phyloP scores from a whole-genome alignment of 169 alveolate species.

The Amoebophrya sp. region DNA sequence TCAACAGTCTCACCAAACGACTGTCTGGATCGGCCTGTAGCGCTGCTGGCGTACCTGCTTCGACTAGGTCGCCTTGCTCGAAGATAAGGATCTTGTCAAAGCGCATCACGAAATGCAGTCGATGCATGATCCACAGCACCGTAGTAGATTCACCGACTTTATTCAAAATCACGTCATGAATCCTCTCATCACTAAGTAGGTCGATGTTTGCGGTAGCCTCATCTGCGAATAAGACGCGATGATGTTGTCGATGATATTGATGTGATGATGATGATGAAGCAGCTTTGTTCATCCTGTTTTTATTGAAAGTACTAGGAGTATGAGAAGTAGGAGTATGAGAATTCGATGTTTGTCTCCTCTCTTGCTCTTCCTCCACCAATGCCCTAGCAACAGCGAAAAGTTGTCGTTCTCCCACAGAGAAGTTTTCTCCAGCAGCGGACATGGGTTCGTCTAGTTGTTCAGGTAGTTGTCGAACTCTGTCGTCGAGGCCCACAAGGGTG shows the following conservation, averaged over 20 bases:
- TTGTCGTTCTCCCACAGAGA: conserved; percentile 47
- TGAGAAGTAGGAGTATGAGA: too few species aligned
- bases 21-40: neutral
- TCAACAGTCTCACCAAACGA: neutral
- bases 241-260: conserved; percentile 40
- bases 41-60: neutral
- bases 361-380: neutral
- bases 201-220: conserved; percentile 48
- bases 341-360: too few species aligned
- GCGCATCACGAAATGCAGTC: neutral
- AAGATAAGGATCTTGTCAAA: neutral
- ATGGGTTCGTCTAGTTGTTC: conserved; percentile 23
- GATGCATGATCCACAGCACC: conserved; percentile 16
- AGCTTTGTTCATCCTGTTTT: too few species aligned
- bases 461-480: conserved; percentile 15
- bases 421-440: conserved; percentile 32
- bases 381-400: conserved; percentile 39
- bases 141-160: neutral
- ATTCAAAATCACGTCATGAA: neutral
- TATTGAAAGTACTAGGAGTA: too few species aligned
- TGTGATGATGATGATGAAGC: too few species aligned
- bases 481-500: conserved; percentile 30
- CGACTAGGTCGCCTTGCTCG: neutral
- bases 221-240: conserved; percentile 34
- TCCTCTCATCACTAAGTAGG: neutral